These are phyloP conservation scores for Nannizziopsis barbatae DNA, from an alignment of 2,329 filamentous ascomycete genomes.

Conservation along the genomic window DNA sequence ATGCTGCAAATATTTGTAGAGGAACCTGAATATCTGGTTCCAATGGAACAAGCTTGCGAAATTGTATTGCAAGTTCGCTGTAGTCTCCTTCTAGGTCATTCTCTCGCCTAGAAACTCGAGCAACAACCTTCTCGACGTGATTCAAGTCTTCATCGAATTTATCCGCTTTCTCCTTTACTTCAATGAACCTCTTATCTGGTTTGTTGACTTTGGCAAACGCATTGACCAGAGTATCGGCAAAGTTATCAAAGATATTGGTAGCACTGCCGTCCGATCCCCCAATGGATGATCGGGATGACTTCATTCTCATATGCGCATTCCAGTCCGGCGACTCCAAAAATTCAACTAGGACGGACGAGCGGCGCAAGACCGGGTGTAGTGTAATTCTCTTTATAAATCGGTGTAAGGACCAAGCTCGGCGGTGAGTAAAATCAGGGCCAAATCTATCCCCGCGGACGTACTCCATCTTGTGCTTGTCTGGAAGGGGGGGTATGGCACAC, in stretches of 20 bases:
- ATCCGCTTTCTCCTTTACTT: slow-evolving; percentile 82
- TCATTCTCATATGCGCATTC: slow-evolving; percentile 87
- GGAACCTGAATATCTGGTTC: slow-evolving; percentile 77
- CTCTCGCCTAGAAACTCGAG: slow-evolving; percentile 77
- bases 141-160: slow-evolving; percentile 89
- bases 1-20: slow-evolving; percentile 74
- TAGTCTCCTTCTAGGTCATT: slow-evolving; percentile 80
- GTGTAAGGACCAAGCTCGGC: slow-evolving; percentile 79
- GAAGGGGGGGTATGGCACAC: slow-evolving; percentile 84
- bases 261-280: slow-evolving; percentile 33
- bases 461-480: slow-evolving; percentile 98
- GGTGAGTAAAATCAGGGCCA: slow-evolving; percentile 78
- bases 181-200: slow-evolving; percentile 85
- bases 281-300: slow-evolving; percentile 54
- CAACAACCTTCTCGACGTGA: slow-evolving; percentile 92
- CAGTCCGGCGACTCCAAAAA: slow-evolving; percentile 92
- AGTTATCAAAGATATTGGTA: slow-evolving; percentile 76
- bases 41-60: slow-evolving; percentile 80
- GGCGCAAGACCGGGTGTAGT: slow-evolving; percentile 76
- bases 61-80: slow-evolving; percentile 80
- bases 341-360: slow-evolving; percentile 68
- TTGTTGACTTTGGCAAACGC: slow-evolving; percentile 95
- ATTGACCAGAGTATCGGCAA: slow-evolving; percentile 93
- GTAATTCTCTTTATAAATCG: slow-evolving; percentile 80
- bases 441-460: slow-evolving; percentile 96